These are phyloP conservation scores for Nitzschia sp. DNA, from an alignment of 108 stramenopile species.

Conservation along the genomic window DNA sequence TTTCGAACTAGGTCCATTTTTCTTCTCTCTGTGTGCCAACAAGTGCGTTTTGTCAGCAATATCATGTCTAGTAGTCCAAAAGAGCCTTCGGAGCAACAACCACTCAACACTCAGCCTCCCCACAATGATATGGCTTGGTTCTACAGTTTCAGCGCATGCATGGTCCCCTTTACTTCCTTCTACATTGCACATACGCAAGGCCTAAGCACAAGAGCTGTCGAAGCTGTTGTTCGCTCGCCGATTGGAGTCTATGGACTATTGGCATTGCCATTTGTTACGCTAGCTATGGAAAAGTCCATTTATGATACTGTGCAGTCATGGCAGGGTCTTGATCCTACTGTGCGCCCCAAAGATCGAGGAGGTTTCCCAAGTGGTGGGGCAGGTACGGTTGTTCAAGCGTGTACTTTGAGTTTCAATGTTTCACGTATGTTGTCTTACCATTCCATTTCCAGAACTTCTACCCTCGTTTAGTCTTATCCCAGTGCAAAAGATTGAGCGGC, in stretches of 20 bases:
- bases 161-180: slow-evolving; percentile 83
- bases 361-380: slow-evolving; percentile 85
- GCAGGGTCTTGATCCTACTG: slow-evolving; percentile 82
- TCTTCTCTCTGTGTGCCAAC: no score
- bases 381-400: slow-evolving; percentile 5
- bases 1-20: no score
- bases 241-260: slow-evolving; percentile 83
- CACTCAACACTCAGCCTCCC: no score
- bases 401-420: background rate
- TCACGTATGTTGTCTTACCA: background rate
- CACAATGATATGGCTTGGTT: slow-evolving; percentile 52
- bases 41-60: no score
- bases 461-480: slow-evolving; percentile 81
- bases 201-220: slow-evolving; percentile 61
- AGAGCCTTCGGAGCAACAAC: no score
- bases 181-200: slow-evolving; percentile 75
- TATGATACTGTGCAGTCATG: slow-evolving; percentile 82
- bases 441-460: slow-evolving; percentile 23
- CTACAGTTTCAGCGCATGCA: slow-evolving; percentile 66
- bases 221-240: slow-evolving; percentile 62
- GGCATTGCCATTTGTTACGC: slow-evolving; percentile 71
- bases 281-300: slow-evolving; percentile 83
- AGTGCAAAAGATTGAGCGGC: slow-evolving; percentile 58
- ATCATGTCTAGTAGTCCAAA: no score
- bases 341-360: slow-evolving; percentile 68